Evolutionary conservation across 306 rosid genomes (phyloP).

Genomic region (Vigna unguiculata): DNA sequence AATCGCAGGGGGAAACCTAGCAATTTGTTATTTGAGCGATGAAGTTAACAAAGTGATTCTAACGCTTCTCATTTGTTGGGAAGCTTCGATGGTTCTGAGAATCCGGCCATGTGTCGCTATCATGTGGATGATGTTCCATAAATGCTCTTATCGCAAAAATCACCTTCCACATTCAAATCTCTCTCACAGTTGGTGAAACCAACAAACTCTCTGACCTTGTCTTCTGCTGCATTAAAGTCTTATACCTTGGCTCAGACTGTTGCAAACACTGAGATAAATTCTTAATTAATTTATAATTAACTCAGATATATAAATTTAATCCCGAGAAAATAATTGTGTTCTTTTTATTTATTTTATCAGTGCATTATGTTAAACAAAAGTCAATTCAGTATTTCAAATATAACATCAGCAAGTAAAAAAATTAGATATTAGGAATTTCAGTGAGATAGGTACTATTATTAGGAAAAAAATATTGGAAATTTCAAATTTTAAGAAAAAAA

Average conservation of each 20-base stretch:
- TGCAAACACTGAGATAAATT: not conserved
- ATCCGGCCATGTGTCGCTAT: conserved; percentile 4
- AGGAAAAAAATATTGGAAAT: no score
- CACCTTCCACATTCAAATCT: not conserved
- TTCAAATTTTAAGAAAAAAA: no score
- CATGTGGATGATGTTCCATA: not conserved
- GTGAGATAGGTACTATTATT: no score
- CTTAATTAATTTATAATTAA: not conserved
- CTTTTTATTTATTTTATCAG: no score
- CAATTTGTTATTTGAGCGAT: not conserved
- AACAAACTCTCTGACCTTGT: conserved; percentile 19
- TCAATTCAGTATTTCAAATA: no score
- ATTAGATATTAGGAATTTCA: no score
- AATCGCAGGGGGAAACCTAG: not conserved
- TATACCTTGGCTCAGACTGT: not conserved
- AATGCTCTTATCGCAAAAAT: not conserved
- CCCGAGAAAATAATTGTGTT: no score
- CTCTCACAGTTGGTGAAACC: not conserved
- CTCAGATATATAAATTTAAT: not conserved
- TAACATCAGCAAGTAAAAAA: no score
- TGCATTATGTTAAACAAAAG: no score
- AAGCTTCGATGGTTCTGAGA: not conserved
- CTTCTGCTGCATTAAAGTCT: not conserved
- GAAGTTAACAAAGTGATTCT: not conserved
- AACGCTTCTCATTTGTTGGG: not conserved